Conservation (phyloP, 1,284 basidiomycete genomes). For the Chalciporus sp. region DNA sequence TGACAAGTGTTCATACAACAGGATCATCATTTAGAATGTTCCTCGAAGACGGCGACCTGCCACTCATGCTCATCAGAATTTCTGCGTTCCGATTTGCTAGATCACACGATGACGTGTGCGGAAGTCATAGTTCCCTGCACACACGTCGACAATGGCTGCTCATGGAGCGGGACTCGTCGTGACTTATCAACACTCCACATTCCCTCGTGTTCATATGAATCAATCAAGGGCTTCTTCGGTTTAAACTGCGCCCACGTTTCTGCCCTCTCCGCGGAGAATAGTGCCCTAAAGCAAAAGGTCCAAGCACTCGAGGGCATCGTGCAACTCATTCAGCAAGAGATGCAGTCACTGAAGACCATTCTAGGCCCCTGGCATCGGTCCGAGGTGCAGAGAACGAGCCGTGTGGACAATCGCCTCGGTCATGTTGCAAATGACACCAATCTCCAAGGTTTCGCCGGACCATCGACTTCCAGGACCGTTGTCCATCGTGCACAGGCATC, state of each 20-base stretch:
- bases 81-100: conserved; percentile 34
- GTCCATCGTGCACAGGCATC: conserved; percentile 19
- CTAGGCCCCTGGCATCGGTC: conserved; percentile 68
- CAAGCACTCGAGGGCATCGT: conserved; percentile 55
- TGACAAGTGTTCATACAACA: conserved; percentile 19
- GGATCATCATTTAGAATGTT: conserved; percentile 43
- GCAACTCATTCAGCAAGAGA: conserved; percentile 51
- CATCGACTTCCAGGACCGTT: conserved; percentile 16
- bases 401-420: conserved; percentile 7
- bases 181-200: conserved; percentile 47
- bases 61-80: conserved; percentile 42
- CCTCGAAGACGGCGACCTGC: conserved; percentile 39
- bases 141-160: conserved; percentile 57
- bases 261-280: conserved; percentile 59
- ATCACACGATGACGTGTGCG: conserved; percentile 44
- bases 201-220: conserved; percentile 59
- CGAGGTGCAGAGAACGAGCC: conserved; percentile 21
- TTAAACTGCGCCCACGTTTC: conserved; percentile 47
- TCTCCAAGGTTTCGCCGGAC: conserved; percentile 13
- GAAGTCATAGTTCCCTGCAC: conserved; percentile 46
- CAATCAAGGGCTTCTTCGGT: conserved; percentile 60
- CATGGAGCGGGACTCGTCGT: conserved; percentile 51
- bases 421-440: conserved; percentile 16
- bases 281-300: conserved; percentile 54
- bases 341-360: conserved; percentile 48